Conservation (phyloP, 116 monocot species). For the Thalassia testudinum region DNA sequence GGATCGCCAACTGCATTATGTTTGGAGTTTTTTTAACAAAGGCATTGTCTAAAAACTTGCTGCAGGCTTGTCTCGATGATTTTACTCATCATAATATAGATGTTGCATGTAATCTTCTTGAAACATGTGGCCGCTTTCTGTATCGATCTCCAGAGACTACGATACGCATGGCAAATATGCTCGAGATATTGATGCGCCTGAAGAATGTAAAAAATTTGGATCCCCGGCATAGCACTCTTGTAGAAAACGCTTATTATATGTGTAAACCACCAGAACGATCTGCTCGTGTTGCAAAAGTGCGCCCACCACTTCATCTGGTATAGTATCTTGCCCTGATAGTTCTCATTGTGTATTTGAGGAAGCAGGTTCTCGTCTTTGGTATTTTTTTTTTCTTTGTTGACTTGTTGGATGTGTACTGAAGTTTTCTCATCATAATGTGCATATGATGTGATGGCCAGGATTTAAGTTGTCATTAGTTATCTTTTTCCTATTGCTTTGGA, state of each 20-base stretch:
- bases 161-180: slow-evolving; percentile 90
- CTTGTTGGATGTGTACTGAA: too few relatives aligned
- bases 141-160: slow-evolving; percentile 94
- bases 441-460: too few relatives aligned
- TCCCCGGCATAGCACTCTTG: slow-evolving; percentile 95
- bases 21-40: too few relatives aligned
- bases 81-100: slow-evolving; percentile 99
- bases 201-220: slow-evolving; percentile 99
- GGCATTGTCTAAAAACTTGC: not conserved
- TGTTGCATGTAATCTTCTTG: slow-evolving; percentile 96
- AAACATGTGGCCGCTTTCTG: slow-evolving; percentile 94
- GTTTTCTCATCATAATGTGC: too few relatives aligned
- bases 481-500: not conserved
- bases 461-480: not conserved
- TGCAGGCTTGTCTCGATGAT: slow-evolving; percentile 89
- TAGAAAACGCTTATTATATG: slow-evolving; percentile 95
- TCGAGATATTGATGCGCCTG: slow-evolving; percentile 91
- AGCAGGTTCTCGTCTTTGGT: too few relatives aligned
- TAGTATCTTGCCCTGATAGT: not conserved
- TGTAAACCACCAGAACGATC: slow-evolving; percentile 97
- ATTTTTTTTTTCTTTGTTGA: too few relatives aligned
- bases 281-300: slow-evolving; percentile 78
- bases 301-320: slow-evolving; percentile 87
- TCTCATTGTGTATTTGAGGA: too few relatives aligned
- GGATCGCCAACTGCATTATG: too few relatives aligned